phyloP scores from a whole-genome alignment of 1,284 basidiomycete species.

The Lentinula novae-zelandiae region DNA sequence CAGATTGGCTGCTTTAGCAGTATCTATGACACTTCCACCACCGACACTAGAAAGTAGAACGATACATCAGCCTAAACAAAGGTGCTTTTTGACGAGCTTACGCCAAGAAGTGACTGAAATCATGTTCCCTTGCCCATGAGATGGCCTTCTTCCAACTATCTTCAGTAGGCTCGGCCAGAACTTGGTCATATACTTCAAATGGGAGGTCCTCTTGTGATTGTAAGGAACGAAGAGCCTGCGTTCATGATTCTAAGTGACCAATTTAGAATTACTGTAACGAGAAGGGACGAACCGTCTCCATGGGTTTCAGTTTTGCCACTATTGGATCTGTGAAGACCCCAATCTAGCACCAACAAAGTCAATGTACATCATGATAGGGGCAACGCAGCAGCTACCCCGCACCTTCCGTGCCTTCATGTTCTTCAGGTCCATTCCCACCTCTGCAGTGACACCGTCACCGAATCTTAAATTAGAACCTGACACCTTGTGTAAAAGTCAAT shows the following conservation, averaged over 20 bases:
- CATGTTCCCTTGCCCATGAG: slow-evolving; percentile 78
- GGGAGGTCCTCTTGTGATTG: slow-evolving; percentile 69
- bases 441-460: slow-evolving; percentile 84
- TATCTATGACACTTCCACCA: slow-evolving; percentile 95
- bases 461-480: slow-evolving; percentile 90
- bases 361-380: slow-evolving; percentile 4
- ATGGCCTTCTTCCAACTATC: slow-evolving; percentile 87
- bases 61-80: background rate
- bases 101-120: slow-evolving; percentile 95
- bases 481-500: slow-evolving; percentile 46
- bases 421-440: slow-evolving; percentile 93
- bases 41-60: slow-evolving; percentile 60
- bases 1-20: slow-evolving; percentile 90
- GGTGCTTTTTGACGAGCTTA: slow-evolving; percentile 32
- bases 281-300: slow-evolving; percentile 66
- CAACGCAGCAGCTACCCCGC: slow-evolving; percentile 4
- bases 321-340: slow-evolving; percentile 93
- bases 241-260: background rate
- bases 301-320: slow-evolving; percentile 77
- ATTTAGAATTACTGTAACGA: background rate
- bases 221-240: slow-evolving; percentile 73
- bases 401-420: slow-evolving; percentile 86
- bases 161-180: slow-evolving; percentile 91
- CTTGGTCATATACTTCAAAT: slow-evolving; percentile 84
- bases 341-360: slow-evolving; percentile 50